phyloP scores from a whole-genome alignment of 371 early-diverging fungal genomes.

The Lichtheimia ramosa region DNA sequence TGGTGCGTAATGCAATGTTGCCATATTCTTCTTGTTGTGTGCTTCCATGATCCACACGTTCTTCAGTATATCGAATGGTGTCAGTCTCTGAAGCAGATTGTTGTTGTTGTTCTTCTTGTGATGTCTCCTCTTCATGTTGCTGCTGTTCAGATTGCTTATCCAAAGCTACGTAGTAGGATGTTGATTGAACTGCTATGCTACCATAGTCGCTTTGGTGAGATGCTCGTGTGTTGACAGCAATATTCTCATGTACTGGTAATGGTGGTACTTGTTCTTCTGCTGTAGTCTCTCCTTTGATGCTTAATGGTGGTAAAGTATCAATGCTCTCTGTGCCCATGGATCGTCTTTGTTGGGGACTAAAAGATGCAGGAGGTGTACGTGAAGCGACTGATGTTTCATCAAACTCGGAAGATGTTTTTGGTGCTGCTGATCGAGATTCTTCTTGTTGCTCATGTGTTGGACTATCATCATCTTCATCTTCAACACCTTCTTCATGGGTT shows the following conservation, averaged over 20 bases:
- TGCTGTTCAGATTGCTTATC: not conserved
- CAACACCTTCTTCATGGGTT: not conserved
- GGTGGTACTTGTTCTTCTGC: constrained; percentile 2
- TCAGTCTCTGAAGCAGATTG: not conserved
- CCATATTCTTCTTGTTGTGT: not conserved
- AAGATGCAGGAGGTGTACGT: constrained; percentile 11
- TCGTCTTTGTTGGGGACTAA: constrained; percentile 10
- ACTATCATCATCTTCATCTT: not conserved
- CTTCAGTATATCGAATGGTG: not conserved
- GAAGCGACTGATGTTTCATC: constrained; percentile 11
- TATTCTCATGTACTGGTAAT: not conserved
- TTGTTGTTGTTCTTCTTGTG: not conserved
- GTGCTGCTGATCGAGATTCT: not conserved
- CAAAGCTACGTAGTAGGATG: not conserved
- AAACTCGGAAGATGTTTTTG: not conserved
- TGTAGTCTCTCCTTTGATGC: not conserved
- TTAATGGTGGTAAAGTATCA: constrained; percentile 15
- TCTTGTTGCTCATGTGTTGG: not conserved
- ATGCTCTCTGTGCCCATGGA: constrained; percentile 16
- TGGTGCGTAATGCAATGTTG: not conserved
- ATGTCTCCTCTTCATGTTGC: not conserved
- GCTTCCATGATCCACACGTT: not conserved
- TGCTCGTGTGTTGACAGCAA: not conserved
- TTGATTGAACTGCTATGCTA: not conserved
- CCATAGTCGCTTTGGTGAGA: constrained; percentile 2